Percentiles rank a stretch among this genome's conserved stretches.
Conservation (phyloP, 768 basidiomycete genomes). For the Lentinula sp. region DNA sequence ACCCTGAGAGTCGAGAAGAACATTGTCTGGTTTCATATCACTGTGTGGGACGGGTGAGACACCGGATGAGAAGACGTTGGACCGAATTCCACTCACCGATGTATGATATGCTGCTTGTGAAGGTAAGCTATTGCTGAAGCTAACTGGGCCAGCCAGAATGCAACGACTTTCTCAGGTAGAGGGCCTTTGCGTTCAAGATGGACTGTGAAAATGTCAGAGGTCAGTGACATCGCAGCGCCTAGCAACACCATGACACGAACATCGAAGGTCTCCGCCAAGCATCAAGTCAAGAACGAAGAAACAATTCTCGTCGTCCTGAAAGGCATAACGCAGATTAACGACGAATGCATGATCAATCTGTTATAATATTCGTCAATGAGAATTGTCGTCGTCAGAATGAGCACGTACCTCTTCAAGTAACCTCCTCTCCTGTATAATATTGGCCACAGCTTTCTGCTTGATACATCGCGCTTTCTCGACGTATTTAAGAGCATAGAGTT, state of each 20-base stretch:
- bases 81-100: conserved; percentile 55
- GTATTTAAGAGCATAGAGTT: conserved; percentile 94
- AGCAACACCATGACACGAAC: conserved; percentile 35
- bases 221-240: conserved; percentile 1
- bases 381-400: conserved; percentile 2
- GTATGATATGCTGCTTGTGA: conserved; percentile 88
- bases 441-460: conserved; percentile 85
- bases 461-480: conserved; percentile 94
- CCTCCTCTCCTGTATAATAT: conserved; percentile 90
- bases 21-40: conserved; percentile 96
- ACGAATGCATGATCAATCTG: conserved; percentile 88
- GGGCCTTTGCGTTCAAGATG: conserved; percentile 71
- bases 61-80: neutral
- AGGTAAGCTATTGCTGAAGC: conserved; percentile 82
- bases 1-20: conserved; percentile 87
- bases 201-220: conserved; percentile 38
- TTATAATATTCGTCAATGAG: neutral
- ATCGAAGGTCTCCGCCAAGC: conserved; percentile 91
- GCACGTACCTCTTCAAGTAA: conserved; percentile 80
- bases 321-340: conserved; percentile 89
- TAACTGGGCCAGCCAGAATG: conserved; percentile 89
- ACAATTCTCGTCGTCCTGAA: conserved; percentile 96
- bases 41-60: conserved; percentile 30
- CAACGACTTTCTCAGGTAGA: conserved; percentile 66
- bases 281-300: conserved; percentile 97